phyloP scores from a whole-genome alignment of 495 filamentous ascomycete species.

The Penicillium canescens region DNA sequence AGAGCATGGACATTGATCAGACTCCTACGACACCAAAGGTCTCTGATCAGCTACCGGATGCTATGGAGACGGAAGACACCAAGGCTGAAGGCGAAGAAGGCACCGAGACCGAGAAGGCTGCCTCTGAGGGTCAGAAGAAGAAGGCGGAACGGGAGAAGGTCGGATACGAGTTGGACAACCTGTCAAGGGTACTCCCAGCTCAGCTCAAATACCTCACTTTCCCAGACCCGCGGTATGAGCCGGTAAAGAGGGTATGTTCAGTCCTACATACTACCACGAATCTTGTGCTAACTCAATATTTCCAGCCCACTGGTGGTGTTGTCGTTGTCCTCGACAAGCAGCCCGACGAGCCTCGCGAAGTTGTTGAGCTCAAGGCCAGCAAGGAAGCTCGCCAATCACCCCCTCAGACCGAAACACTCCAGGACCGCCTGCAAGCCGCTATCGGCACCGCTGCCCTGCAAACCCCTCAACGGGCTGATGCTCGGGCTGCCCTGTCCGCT shows the following conservation, averaged over 20 bases:
- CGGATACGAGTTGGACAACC: slow-evolving; percentile 93
- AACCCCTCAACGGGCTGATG: slow-evolving; percentile 42
- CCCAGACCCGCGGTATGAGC: slow-evolving; percentile 80
- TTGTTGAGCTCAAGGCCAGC: slow-evolving; percentile 84
- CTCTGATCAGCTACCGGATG: slow-evolving; percentile 62
- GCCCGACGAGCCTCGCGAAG: slow-evolving; percentile 71
- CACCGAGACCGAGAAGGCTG: slow-evolving; percentile 66
- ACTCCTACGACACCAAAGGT: slow-evolving; percentile 77
- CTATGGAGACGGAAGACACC: slow-evolving; percentile 84
- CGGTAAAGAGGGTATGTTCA: slow-evolving; percentile 84
- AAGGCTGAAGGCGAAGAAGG: slow-evolving; percentile 60
- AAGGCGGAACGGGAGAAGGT: slow-evolving; percentile 95
- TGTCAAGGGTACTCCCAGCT: slow-evolving; percentile 89
- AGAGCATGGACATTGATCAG: slow-evolving; percentile 87
- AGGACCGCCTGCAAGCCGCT: slow-evolving; percentile 44
- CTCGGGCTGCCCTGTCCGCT: slow-evolving; percentile 37
- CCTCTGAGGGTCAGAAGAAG: slow-evolving; percentile 63
- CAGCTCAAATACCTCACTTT: slow-evolving; percentile 97
- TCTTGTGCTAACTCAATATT: slow-evolving; percentile 42
- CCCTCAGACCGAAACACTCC: slow-evolving; percentile 43
- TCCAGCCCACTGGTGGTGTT: slow-evolving; percentile 88
- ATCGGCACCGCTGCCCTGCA: slow-evolving; percentile 37
- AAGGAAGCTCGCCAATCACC: slow-evolving; percentile 71
- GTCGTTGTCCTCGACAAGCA: slow-evolving; percentile 86
- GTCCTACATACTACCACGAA: slow-evolving; percentile 5